These are phyloP conservation scores for Podospora sp. DNA, from an alignment of 495 filamentous ascomycete species.

Conservation along the genomic window DNA sequence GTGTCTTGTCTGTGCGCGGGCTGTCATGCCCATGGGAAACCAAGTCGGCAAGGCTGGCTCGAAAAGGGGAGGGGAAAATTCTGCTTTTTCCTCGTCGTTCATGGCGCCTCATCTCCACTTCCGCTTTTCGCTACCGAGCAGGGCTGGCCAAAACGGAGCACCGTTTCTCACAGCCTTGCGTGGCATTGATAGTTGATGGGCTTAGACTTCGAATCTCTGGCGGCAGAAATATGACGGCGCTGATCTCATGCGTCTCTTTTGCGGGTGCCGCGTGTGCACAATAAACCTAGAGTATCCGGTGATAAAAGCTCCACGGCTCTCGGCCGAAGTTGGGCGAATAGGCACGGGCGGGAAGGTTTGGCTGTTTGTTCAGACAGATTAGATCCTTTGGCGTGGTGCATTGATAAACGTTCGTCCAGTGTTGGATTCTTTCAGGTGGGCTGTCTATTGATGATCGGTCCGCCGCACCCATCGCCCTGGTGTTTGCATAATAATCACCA, in stretches of 20 bases:
- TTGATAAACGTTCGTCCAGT: background rate
- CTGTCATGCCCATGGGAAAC: background rate
- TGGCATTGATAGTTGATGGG: background rate
- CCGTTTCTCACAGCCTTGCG: slow-evolving; percentile 4
- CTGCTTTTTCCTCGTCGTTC: background rate
- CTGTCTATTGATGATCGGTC: background rate
- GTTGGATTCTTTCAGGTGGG: background rate
- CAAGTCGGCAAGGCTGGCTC: slow-evolving; percentile 15
- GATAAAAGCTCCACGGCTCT: background rate
- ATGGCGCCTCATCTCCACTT: slow-evolving; percentile 10
- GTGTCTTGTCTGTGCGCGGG: background rate
- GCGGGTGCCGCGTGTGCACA: background rate
- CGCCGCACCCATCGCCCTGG: background rate
- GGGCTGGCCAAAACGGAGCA: background rate
- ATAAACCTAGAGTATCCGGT: too few species aligned
- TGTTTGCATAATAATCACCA: background rate
- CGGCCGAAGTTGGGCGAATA: background rate
- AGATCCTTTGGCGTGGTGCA: too few species aligned
- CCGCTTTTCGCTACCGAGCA: slow-evolving; percentile 2
- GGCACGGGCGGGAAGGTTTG: background rate
- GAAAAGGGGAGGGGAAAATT: slow-evolving; percentile 5
- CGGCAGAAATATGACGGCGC: background rate
- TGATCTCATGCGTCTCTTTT: background rate
- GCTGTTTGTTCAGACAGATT: too few species aligned
- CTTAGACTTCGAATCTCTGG: background rate